Percentiles rank a stretch among this genome's conserved stretches.
phyloP scores from a whole-genome alignment of 169 alveolate species.

The Plasmodium fragile region DNA sequence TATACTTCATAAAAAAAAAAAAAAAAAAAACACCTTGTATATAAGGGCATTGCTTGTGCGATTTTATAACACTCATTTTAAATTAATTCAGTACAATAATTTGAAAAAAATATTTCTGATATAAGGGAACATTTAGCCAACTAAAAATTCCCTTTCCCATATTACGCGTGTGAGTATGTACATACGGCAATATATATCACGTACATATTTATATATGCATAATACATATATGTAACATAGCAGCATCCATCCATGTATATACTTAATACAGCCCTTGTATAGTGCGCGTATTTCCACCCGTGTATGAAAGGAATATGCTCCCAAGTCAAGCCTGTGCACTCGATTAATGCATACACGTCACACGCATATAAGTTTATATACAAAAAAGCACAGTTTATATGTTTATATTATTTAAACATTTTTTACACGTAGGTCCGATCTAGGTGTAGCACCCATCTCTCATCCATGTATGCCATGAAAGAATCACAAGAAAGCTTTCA shows the following conservation, averaged over 20 bases:
- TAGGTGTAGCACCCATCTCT: not conserved
- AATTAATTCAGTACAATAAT: not conserved
- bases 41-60: not conserved
- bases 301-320: not conserved
- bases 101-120: not conserved
- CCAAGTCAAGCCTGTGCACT: not conserved
- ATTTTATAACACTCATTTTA: not conserved
- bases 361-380: not conserved
- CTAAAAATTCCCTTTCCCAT: not conserved
- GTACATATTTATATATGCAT: not conserved
- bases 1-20: not conserved
- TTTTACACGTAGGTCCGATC: not conserved
- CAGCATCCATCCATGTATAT: not conserved
- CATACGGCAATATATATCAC: not conserved
- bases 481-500: not conserved
- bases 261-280: not conserved
- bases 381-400: not conserved
- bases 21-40: not conserved
- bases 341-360: not conserved
- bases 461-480: slow-evolving; percentile 2
- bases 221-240: not conserved
- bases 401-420: not conserved
- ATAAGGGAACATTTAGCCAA: not conserved
- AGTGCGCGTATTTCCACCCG: not conserved
- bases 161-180: not conserved